Evolutionary conservation across 208 protist species (phyloP), one percentile per base, ranked within the genome.

Genomic region (Borovskyia barvae): DNA sequence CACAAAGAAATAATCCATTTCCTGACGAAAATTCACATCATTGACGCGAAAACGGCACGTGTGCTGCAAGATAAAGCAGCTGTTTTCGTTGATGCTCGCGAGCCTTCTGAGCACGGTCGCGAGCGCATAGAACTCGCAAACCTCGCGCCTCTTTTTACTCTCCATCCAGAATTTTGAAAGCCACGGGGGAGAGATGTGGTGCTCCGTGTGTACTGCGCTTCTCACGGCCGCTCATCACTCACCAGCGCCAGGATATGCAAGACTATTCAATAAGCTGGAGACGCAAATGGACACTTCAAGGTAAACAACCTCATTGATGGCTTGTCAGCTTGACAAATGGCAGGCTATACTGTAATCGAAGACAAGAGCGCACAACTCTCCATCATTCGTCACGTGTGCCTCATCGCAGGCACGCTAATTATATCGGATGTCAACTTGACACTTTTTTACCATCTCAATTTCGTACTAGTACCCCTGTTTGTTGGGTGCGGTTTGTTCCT

Each of bases 351-450:
- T 29, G 51, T 67, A 1, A 43, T 77, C 0, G 68, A 84, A 49
- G 72, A 72, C 68, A 72, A 62, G 22, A 71, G 60, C 15, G 72
- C 71, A 0, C 67, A 67, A 3, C 57, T 84, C 20, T 64, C 77
- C 15, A 76, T 80, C 32, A 76, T 77, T 32, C 72, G 77, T 5
- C 77, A 84, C 28, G 77, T 73, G 42, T 72, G 80, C 47, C 37
- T 84, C 55, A 84, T 76, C 42, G 72, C 77, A 32, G 71, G 54
- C 53, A 69, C 66, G 25, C 47, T 80, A 8, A 71, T 84, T 48
- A 73, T 80, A 36, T 32, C 40, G 12, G 72, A 68, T 14, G 28
- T 56, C 14, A 47, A 69, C 35, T 64, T 80, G 19, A 63, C 64
- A 1, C 71, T 37, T 19, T 73, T 72, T 50, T 66, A 68, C 41